Evolutionary conservation across 2,329 filamentous ascomycete species (phyloP).

Genomic region (Clarireedia hainanense): DNA sequence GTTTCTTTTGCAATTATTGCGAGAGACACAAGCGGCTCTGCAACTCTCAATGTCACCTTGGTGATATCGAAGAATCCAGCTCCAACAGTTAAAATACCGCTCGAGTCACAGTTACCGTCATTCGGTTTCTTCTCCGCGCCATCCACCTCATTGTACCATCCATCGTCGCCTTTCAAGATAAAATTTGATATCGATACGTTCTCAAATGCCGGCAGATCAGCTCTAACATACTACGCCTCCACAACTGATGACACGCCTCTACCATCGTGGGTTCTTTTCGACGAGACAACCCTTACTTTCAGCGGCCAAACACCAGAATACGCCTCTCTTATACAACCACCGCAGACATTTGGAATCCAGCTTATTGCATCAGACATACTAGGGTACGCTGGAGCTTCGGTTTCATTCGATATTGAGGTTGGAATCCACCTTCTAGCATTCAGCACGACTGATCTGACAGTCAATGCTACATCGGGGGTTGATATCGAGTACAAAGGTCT

Average conservation of each 20-base stretch:
- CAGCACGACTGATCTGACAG: conserved; percentile 44
- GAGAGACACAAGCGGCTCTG: conserved; percentile 55
- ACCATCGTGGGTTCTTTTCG: conserved; percentile 78
- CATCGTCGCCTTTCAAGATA: conserved; percentile 46
- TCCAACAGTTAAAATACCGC: conserved; percentile 47
- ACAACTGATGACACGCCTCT: conserved; percentile 72
- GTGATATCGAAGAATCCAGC: conserved; percentile 54
- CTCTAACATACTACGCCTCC: conserved; percentile 67
- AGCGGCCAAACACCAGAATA: conserved; percentile 61
- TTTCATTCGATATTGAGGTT: conserved; percentile 65
- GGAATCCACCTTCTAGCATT: conserved; percentile 63
- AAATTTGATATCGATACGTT: conserved; percentile 55
- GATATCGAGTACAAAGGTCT: conserved; percentile 47
- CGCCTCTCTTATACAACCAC: conserved; percentile 54
- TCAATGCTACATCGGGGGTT: conserved; percentile 49
- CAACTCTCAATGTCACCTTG: conserved; percentile 58
- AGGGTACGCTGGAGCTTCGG: conserved; percentile 63
- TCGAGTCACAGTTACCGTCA: conserved; percentile 48
- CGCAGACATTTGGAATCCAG: conserved; percentile 64
- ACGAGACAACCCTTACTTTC: conserved; percentile 55
- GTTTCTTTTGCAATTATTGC: conserved; percentile 57
- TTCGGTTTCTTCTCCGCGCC: conserved; percentile 55
- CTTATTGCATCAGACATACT: conserved; percentile 71
- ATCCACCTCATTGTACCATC: conserved; percentile 48
- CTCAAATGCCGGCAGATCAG: conserved; percentile 31